These are phyloP conservation scores for Rubia balearica DNA, from an alignment of 305 asterid genomes.

Conservation along the genomic window DNA sequence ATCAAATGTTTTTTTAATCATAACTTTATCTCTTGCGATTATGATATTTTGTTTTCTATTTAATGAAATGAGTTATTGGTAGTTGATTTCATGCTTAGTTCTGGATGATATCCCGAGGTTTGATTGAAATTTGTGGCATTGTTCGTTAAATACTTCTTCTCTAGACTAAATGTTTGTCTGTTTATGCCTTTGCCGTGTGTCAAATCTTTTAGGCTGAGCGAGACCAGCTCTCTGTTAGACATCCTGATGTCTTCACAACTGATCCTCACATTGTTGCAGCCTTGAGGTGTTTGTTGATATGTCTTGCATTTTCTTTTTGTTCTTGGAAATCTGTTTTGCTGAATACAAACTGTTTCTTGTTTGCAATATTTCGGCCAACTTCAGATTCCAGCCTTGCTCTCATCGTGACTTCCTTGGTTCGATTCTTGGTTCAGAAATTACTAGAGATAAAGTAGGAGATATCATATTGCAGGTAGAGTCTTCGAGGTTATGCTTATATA, in stretches of 20 bases:
- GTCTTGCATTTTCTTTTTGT: neutral
- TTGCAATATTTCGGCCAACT: conserved; percentile 77
- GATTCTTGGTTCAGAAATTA: conserved; percentile 84
- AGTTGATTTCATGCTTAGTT: no score
- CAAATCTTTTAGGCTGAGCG: conserved; percentile 69
- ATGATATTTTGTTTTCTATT: no score
- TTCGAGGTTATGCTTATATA: neutral
- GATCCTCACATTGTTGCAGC: conserved; percentile 84
- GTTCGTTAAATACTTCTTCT: neutral
- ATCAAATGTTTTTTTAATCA: no score
- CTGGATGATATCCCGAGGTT: conserved; percentile 95
- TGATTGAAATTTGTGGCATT: conserved; percentile 13
- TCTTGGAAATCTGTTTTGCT: neutral
- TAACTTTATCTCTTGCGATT: no score
- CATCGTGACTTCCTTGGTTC: conserved; percentile 96
- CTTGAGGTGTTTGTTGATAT: conserved; percentile 41
- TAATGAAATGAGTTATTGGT: no score
- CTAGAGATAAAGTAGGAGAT: conserved; percentile 83
- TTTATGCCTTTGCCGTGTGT: conserved; percentile 7
- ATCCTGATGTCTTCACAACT: conserved; percentile 55
- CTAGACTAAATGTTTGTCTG: conserved; percentile 2
- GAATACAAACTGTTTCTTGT: conserved; percentile 20
- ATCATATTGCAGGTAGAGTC: conserved; percentile 65
- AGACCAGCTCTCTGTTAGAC: conserved; percentile 83
- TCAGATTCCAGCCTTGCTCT: conserved; percentile 64